Evolutionary conservation across 345 rosid species (phyloP), one percentile per base, ranked within the genome.

Genomic region (Rhodamnia rubescens): DNA sequence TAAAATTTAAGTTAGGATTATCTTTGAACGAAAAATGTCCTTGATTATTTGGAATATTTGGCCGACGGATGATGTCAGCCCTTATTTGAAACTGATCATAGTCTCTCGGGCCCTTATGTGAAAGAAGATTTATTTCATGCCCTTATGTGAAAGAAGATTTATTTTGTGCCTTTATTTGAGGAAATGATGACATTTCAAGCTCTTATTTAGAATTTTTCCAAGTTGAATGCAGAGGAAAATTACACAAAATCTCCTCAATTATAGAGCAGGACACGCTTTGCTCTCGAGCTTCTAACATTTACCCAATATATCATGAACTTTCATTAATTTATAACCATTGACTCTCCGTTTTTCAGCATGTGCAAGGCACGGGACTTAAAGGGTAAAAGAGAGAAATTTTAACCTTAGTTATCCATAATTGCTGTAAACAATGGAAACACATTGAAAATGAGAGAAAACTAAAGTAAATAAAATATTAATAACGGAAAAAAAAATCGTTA

Each of bases 261-360:
- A 64, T 64, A 44, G 44, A 20, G 6, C 32, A 8, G 24, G 18
- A 18, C 24, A 0, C 32, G 44, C 18, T 64, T 64, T 16, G 24
- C 44, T 32, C 44, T 64, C 44, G 12, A 64, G 36, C 22, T 61
- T 64, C 20, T 32, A 16, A 64, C 36, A 64, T 64, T 64, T 64
- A 7, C 75, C 18, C 0, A 36, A 15, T 10, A 7, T 3, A 14
- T 29, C 40, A 29, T 1, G 5, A 61, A 15, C 42, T 0, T 61
- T 0, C 21, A 61, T 61, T 61, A 27, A 61, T 16, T 61, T 61
- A 61, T 15, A 32, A 15, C 22, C 44, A 64, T 8, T 4, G 16
- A 16, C 6, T 64, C 42, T 29, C 0, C 0, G 5, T 8, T 53
- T 5, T 32, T 61, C 0, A 4, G 3, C 11, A 7, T 7, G 20